Conservation (phyloP, 768 basidiomycete species). For the Xerocomellus intermedius region DNA sequence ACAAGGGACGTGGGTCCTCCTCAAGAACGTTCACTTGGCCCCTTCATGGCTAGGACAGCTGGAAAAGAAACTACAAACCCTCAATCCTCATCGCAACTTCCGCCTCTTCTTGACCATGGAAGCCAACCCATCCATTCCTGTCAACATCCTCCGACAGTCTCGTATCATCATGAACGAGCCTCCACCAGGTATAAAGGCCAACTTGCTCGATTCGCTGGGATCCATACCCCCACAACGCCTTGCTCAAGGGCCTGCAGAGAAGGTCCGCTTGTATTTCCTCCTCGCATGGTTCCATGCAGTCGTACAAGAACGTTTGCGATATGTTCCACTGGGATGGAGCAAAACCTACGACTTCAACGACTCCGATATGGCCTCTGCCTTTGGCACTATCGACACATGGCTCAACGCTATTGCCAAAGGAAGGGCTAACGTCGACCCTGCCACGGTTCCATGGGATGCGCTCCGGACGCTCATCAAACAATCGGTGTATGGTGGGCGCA, state of each 20-base stretch:
- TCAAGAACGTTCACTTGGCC: slow-evolving; percentile 97
- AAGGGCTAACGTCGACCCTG: slow-evolving; percentile 88
- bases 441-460: slow-evolving; percentile 91
- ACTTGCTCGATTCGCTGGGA: slow-evolving; percentile 85
- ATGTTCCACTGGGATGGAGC: slow-evolving; percentile 95
- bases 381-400: slow-evolving; percentile 91
- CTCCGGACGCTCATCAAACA: slow-evolving; percentile 92
- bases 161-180: slow-evolving; percentile 99
- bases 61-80: slow-evolving; percentile 93
- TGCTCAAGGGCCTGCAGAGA: slow-evolving; percentile 87
- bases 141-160: slow-evolving; percentile 95
- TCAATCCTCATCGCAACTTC: slow-evolving; percentile 89
- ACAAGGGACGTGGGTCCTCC: slow-evolving; percentile 92
- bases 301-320: slow-evolving; percentile 94
- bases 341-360: slow-evolving; percentile 99
- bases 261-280: slow-evolving; percentile 90
- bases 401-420: slow-evolving; percentile 78
- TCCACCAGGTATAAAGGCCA: slow-evolving; percentile 95
- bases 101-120: slow-evolving; percentile 98
- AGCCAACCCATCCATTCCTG: slow-evolving; percentile 90
- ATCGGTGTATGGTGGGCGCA: slow-evolving; percentile 90
- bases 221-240: slow-evolving; percentile 70
- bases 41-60: slow-evolving; percentile 94
- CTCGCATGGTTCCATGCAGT: slow-evolving; percentile 99
- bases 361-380: slow-evolving; percentile 93